phyloP scores from a whole-genome alignment of 2,329 filamentous ascomycete genomes.

The Monilinia aucupariae region DNA sequence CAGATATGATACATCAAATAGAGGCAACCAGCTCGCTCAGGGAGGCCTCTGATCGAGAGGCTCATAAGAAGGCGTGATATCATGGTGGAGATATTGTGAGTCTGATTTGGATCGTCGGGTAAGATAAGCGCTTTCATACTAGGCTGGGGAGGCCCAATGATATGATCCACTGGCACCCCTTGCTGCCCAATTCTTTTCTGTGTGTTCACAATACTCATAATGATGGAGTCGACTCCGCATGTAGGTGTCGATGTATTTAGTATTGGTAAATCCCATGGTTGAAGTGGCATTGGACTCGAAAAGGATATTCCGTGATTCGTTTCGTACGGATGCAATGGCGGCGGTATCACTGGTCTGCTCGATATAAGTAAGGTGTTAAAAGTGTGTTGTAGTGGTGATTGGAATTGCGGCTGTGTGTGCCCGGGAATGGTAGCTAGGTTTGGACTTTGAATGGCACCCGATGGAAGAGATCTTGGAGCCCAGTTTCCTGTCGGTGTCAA shows the following conservation, averaged over 20 bases:
- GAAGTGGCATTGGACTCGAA: neutral
- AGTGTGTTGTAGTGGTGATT: neutral
- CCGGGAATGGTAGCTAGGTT: neutral
- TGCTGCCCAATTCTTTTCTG: conserved; percentile 35
- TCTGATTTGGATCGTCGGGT: conserved; percentile 28
- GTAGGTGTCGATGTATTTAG: conserved; percentile 33
- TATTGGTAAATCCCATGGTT: conserved; percentile 35
- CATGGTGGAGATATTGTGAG: conserved; percentile 30
- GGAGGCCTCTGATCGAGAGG: conserved; percentile 19
- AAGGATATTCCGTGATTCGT: neutral
- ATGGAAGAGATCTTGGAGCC: conserved; percentile 7
- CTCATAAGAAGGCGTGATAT: conserved; percentile 31
- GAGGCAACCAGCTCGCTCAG: conserved; percentile 25
- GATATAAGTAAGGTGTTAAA: neutral
- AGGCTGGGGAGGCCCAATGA: conserved; percentile 36
- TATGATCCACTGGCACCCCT: conserved; percentile 29
- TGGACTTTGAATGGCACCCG: neutral
- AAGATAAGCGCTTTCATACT: conserved; percentile 37
- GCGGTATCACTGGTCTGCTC: neutral
- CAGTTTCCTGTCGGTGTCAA: conserved; percentile 9
- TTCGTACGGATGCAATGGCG: conserved; percentile 1
- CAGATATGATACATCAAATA: conserved; percentile 25
- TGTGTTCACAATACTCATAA: conserved; percentile 37
- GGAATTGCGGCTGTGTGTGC: neutral
- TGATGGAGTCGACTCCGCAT: conserved; percentile 36